A percentile compares a stretch with the other conserved stretches of the same genome.
phyloP scores from a whole-genome alignment of 495 filamentous ascomycete genomes.

The Penicillium desertorum region DNA sequence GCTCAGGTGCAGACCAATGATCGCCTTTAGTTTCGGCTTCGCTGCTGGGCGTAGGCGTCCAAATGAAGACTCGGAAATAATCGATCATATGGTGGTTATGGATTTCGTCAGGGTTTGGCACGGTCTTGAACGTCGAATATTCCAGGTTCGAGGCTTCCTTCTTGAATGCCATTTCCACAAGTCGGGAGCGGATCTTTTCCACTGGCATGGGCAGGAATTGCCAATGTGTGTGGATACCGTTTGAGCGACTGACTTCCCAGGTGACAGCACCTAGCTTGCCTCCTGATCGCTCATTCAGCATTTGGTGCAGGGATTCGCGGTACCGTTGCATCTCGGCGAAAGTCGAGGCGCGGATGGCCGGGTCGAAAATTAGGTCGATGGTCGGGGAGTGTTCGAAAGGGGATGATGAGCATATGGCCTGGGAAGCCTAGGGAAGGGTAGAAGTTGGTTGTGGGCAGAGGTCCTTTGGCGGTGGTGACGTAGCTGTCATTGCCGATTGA shows the following conservation, averaged over 20 bases:
- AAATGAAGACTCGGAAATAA: constrained; percentile 84
- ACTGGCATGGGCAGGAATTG: constrained; percentile 82
- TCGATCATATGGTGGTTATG: constrained; percentile 55
- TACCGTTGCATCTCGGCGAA: constrained; percentile 80
- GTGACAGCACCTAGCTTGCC: constrained; percentile 74
- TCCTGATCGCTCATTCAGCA: constrained; percentile 53
- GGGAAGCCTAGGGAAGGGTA: constrained; percentile 74
- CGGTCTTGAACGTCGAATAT: constrained; percentile 54
- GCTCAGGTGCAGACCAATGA: constrained; percentile 6
- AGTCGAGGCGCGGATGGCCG: constrained; percentile 52
- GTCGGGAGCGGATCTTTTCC: constrained; percentile 59
- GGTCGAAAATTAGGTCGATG: constrained; percentile 57
- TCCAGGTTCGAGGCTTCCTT: constrained; percentile 76
- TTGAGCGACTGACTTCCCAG: constrained; percentile 79
- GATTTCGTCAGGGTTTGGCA: constrained; percentile 30
- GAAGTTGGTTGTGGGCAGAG: constrained; percentile 66
- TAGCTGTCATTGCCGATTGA: constrained; percentile 83
- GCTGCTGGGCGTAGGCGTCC: constrained; percentile 40
- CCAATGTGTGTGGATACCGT: constrained; percentile 88
- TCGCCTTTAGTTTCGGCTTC: constrained; percentile 15
- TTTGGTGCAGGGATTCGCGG: constrained; percentile 66
- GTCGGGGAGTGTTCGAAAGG: constrained; percentile 77
- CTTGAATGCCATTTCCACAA: constrained; percentile 81
- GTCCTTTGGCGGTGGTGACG: constrained; percentile 88
- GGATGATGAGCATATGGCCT: constrained; percentile 87